Percentiles rank a stretch among this genome's conserved stretches.
Evolutionary conservation across 2,329 filamentous ascomycete species (phyloP).

Genomic region (Exophiala aquamarina): DNA sequence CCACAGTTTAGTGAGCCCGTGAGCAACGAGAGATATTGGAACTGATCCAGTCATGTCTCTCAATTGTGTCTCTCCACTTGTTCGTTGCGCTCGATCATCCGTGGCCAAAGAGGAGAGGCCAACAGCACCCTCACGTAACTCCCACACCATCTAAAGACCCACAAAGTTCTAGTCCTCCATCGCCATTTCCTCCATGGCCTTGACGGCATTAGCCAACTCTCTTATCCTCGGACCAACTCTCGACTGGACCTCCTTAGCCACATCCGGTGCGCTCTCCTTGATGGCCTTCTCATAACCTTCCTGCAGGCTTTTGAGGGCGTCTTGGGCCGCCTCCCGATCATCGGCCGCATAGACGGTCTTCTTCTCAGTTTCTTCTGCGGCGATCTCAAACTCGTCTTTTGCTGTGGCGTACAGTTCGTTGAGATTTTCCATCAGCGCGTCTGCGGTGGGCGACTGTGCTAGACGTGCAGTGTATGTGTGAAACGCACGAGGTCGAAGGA

Average conservation of each 20-base stretch:
- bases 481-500: constrained; percentile 4
- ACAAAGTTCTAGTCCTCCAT: constrained; percentile 46
- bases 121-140: too few species aligned
- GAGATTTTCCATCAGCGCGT: constrained; percentile 28
- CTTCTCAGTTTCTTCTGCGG: constrained; percentile 49
- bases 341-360: constrained; percentile 57
- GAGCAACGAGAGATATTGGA: too few species aligned
- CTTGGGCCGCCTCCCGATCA: constrained; percentile 53
- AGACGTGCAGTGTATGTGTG: constrained; percentile 10
- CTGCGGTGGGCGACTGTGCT: constrained; percentile 26
- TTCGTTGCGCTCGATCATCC: too few species aligned
- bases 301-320: constrained; percentile 52
- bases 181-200: constrained; percentile 52
- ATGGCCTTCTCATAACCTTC: constrained; percentile 47
- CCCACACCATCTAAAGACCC: background rate
- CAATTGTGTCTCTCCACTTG: too few species aligned
- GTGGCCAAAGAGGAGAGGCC: too few species aligned
- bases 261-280: constrained; percentile 39
- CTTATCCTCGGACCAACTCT: constrained; percentile 52
- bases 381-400: constrained; percentile 38
- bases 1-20: too few species aligned
- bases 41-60: too few species aligned
- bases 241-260: constrained; percentile 52
- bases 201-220: constrained; percentile 54
- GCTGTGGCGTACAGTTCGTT: constrained; percentile 31